Percentiles rank a stretch among this genome's conserved stretches.
phyloP scores from a whole-genome alignment of 2,329 filamentous ascomycete genomes.

The Clonostachys byssicola region DNA sequence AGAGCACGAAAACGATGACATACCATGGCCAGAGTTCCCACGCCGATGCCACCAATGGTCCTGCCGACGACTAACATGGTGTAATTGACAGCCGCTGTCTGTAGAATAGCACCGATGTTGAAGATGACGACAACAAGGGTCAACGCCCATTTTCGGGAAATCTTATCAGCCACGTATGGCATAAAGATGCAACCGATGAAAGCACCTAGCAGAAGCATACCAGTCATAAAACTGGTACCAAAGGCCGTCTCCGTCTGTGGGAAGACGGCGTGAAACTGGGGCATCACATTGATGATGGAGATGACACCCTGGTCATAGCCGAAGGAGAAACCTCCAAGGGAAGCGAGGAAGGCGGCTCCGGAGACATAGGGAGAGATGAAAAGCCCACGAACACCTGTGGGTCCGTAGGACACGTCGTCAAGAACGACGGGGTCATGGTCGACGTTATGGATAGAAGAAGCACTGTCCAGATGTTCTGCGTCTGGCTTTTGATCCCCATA shows the following conservation, averaged over 20 bases:
- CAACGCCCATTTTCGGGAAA: conserved; percentile 37
- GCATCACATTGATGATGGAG: conserved; percentile 25
- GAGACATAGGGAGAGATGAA: conserved; percentile 5
- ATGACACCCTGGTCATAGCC: conserved; percentile 32
- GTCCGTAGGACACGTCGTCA: conserved; percentile 5
- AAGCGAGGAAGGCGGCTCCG: conserved; percentile 11
- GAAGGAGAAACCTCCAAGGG: conserved; percentile 34
- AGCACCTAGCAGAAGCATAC: conserved; percentile 33
- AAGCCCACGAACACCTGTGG: conserved; percentile 3
- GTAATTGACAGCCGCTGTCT: conserved; percentile 18
- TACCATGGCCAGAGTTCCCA: conserved; percentile 18
- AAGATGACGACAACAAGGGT: conserved; percentile 30
- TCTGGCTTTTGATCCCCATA: too few species aligned
- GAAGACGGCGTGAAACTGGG: conserved; percentile 13
- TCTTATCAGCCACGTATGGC: conserved; percentile 29
- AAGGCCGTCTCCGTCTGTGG: conserved; percentile 19
- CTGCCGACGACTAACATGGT: conserved; percentile 16
- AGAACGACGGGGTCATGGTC: too few species aligned
- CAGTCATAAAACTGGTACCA: conserved; percentile 28
- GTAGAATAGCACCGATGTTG: conserved; percentile 34
- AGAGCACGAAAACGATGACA: background rate
- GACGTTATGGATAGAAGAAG: too few species aligned
- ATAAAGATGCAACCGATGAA: conserved; percentile 25
- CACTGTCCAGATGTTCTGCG: too few species aligned
- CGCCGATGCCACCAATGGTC: conserved; percentile 19